phyloP scores from a whole-genome alignment of 1,284 basidiomycete genomes.

The Tremellales sp. region DNA sequence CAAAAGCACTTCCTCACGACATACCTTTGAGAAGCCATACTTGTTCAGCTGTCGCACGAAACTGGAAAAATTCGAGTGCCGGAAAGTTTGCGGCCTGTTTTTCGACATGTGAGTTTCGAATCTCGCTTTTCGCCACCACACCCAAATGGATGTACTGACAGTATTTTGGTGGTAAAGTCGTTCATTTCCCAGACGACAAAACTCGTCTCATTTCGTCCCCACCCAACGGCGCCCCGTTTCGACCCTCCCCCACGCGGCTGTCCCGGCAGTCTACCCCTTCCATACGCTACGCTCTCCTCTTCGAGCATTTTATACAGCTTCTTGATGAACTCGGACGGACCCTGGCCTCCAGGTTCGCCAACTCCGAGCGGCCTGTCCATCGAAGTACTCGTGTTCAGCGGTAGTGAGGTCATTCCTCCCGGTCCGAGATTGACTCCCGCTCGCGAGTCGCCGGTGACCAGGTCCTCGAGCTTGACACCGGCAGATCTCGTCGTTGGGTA shows the following conservation, averaged over 20 bases:
- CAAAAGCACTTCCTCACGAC: not conserved
- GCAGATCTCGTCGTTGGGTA: slow-evolving; percentile 3
- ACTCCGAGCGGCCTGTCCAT: slow-evolving; percentile 4
- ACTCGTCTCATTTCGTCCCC: slow-evolving; percentile 80
- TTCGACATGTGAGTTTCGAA: not conserved
- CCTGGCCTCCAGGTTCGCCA: slow-evolving; percentile 15
- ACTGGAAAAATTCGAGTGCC: slow-evolving; percentile 93
- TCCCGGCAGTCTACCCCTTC: slow-evolving; percentile 32
- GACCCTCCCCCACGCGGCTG: slow-evolving; percentile 27
- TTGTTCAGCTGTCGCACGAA: slow-evolving; percentile 96
- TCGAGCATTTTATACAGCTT: slow-evolving; percentile 75
- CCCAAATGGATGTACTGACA: slow-evolving; percentile 46
- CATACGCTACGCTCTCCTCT: slow-evolving; percentile 39
- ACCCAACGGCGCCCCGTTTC: slow-evolving; percentile 57
- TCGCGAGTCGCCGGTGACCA: slow-evolving; percentile 7
- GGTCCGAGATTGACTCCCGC: slow-evolving; percentile 1
- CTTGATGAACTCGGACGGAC: slow-evolving; percentile 79
- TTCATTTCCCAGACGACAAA: slow-evolving; percentile 99
- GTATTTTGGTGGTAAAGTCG: slow-evolving; percentile 89
- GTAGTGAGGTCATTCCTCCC: slow-evolving; percentile 14
- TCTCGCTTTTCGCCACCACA: not conserved
- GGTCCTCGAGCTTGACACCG: slow-evolving; percentile 18
- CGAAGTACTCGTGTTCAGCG: not conserved
- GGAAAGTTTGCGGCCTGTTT: slow-evolving; percentile 78
- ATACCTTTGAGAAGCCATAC: slow-evolving; percentile 94